Evolutionary conservation across 257 asterid species (phyloP).

Genomic region (Ajuga chamaepitys): DNA sequence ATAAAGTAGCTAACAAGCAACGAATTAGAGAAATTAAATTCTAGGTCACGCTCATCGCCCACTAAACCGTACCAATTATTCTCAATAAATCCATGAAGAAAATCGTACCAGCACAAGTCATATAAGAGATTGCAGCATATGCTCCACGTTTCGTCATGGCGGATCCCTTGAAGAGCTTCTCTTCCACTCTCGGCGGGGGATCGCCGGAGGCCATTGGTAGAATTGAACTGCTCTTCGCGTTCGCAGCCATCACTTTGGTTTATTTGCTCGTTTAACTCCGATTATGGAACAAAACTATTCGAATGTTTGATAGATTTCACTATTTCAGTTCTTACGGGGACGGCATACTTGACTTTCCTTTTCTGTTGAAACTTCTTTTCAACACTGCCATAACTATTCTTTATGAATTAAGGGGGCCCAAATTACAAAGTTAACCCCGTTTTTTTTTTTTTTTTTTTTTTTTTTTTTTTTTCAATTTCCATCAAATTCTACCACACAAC

Average conservation of each 20-base stretch:
- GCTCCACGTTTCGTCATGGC: conserved; percentile 91
- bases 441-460: too few species aligned
- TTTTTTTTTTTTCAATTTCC: too few species aligned
- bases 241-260: conserved; percentile 24
- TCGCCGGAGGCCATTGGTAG: conserved; percentile 60
- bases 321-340: neutral
- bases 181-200: conserved; percentile 52
- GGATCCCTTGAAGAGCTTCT: conserved; percentile 87
- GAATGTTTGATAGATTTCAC: neutral
- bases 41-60: conserved; percentile 12
- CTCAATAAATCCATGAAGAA: neutral
- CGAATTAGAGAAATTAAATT: conserved; percentile 10
- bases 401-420: too few species aligned
- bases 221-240: conserved; percentile 32
- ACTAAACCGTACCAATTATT: neutral
- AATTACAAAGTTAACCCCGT: too few species aligned
- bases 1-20: neutral
- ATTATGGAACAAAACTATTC: neutral
- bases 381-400: neutral
- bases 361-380: neutral
- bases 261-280: neutral
- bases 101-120: conserved; percentile 80
- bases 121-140: conserved; percentile 83
- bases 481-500: too few species aligned
- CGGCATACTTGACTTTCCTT: neutral